Evolutionary conservation across 1,284 basidiomycete species (phyloP).

Genomic region (Paramarasmius palmivorus): DNA sequence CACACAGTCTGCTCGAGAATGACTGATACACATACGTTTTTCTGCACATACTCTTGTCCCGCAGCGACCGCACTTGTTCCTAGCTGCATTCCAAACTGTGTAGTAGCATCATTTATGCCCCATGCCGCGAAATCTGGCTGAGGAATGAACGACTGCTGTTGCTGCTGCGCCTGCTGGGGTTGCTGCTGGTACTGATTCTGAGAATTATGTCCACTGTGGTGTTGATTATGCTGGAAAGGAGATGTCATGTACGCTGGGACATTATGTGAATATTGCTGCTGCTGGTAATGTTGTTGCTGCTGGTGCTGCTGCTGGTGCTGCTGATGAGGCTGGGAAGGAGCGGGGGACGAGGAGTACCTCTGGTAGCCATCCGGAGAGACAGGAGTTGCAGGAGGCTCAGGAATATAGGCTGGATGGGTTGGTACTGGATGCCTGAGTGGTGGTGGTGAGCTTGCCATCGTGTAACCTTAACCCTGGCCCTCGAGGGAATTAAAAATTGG

Average conservation of each 20-base stretch:
- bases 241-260: conserved; percentile 19
- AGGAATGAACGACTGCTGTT: conserved; percentile 23
- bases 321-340: conserved; percentile 30
- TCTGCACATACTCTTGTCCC: conserved; percentile 94
- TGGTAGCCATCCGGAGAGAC: conserved; percentile 76
- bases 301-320: conserved; percentile 29
- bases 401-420: conserved; percentile 87
- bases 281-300: conserved; percentile 22
- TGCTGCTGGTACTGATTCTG: conserved; percentile 29
- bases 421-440: conserved; percentile 89
- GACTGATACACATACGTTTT: conserved; percentile 66
- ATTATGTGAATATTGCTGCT: conserved; percentile 1
- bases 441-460: conserved; percentile 61
- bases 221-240: conserved; percentile 27
- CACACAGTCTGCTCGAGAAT: conserved; percentile 8
- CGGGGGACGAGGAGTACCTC: conserved; percentile 67
- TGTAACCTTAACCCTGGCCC: conserved; percentile 1
- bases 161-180: conserved; percentile 22
- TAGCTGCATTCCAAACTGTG: conserved; percentile 96
- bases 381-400: conserved; percentile 84
- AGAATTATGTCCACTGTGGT: background rate
- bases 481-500: background rate
- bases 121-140: conserved; percentile 61
- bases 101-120: conserved; percentile 91
- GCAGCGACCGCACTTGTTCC: conserved; percentile 91